Evolutionary conservation across 2,329 filamentous ascomycete species (phyloP).

Genomic region (Aspergillus sp.): DNA sequence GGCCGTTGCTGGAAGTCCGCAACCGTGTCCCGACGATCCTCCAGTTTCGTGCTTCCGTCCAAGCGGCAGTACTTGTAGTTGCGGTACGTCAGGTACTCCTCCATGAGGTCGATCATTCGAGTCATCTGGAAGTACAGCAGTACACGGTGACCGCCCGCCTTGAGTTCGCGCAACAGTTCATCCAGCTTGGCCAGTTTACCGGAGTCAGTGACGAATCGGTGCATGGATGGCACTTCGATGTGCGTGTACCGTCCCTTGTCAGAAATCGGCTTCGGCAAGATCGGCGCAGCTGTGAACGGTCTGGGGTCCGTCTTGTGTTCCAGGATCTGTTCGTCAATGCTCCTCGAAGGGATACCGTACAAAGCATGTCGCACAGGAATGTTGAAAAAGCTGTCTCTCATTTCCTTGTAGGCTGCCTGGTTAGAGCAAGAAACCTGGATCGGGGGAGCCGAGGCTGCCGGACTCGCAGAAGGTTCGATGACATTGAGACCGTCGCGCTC

Average conservation of each 20-base stretch:
- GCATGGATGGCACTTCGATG: constrained; percentile 92
- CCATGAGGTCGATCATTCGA: constrained; percentile 98
- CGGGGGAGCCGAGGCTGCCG: constrained; percentile 76
- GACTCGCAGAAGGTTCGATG: constrained; percentile 73
- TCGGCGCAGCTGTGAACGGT: constrained; percentile 53
- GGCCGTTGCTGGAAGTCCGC: constrained; percentile 91
- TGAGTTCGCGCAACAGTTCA: constrained; percentile 77
- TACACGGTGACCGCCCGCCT: constrained; percentile 86
- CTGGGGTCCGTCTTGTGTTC: constrained; percentile 59
- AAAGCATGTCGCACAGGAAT: constrained; percentile 64
- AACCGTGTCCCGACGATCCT: constrained; percentile 93
- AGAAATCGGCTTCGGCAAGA: constrained; percentile 72
- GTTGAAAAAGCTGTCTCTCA: constrained; percentile 71
- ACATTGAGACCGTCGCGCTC: constrained; percentile 64
- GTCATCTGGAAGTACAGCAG: constrained; percentile 99
- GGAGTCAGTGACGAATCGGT: constrained; percentile 92
- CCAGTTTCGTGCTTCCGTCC: constrained; percentile 93
- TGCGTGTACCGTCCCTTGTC: constrained; percentile 80
- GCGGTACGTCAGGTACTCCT: constrained; percentile 96
- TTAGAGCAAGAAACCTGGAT: constrained; percentile 72
- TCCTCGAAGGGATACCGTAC: constrained; percentile 55
- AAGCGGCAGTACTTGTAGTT: constrained; percentile 98
- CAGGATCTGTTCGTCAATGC: constrained; percentile 68
- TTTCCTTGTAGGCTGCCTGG: constrained; percentile 57
- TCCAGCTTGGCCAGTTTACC: constrained; percentile 93